These are phyloP conservation scores for Colletotrichum sidae DNA, from an alignment of 2,329 filamentous ascomycete species.

Conservation along the genomic window DNA sequence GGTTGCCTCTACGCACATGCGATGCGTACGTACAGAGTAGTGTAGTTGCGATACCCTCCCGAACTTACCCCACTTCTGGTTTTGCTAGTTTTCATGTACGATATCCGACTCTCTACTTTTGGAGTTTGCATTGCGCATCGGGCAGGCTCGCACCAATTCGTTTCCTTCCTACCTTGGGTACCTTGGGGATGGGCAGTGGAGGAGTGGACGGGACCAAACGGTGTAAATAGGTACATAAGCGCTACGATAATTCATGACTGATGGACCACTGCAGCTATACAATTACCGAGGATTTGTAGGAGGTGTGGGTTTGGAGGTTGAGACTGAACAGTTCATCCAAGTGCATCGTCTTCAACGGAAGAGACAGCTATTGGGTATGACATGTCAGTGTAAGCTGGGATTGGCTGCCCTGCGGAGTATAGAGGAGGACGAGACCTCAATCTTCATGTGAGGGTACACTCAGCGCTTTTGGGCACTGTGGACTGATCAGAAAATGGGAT, in stretches of 20 bases:
- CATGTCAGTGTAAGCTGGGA: neutral
- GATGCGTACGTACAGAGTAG: conserved; percentile 12
- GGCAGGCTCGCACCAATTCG: conserved; percentile 25
- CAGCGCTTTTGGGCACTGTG: no score
- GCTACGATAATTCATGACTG: conserved; percentile 32
- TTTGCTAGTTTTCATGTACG: conserved; percentile 37
- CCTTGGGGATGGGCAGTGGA: neutral
- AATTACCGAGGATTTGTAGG: no score
- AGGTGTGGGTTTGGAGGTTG: neutral
- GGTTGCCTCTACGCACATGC: no score
- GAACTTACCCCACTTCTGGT: conserved; percentile 33
- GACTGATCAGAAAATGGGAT: no score
- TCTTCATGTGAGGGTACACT: no score
- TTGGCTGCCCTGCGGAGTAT: neutral
- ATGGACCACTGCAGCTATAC: conserved; percentile 1
- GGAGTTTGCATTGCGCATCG: conserved; percentile 35
- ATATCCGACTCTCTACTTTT: conserved; percentile 36
- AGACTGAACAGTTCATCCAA: neutral
- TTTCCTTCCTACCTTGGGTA: conserved; percentile 19
- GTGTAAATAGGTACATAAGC: conserved; percentile 38
- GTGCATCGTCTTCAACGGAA: neutral
- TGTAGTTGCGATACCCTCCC: conserved; percentile 40
- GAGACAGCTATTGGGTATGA: neutral
- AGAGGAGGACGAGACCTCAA: no score
- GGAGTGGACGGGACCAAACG: conserved; percentile 11